Conservation (phyloP, 202 grass and related monocot species). For the Elaeis oleifera region DNA sequence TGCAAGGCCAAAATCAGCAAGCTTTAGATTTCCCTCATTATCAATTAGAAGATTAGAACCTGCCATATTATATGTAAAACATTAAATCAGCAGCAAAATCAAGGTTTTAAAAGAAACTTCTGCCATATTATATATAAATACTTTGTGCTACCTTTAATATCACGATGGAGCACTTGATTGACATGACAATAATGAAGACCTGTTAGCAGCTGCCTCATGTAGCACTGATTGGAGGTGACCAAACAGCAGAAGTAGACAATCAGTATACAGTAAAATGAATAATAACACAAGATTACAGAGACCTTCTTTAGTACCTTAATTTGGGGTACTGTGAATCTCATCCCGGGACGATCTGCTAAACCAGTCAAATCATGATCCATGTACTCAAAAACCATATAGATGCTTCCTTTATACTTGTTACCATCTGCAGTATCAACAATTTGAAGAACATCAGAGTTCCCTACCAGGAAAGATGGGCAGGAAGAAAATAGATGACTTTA, state of each 20-base stretch:
- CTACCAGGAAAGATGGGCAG: not conserved
- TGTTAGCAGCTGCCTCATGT: constrained; percentile 85
- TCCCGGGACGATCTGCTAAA: constrained; percentile 67
- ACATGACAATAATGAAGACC: constrained; percentile 86
- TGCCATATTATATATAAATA: not conserved
- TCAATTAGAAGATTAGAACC: constrained; percentile 94
- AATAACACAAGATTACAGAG: not conserved
- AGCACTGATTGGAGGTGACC: constrained; percentile 50
- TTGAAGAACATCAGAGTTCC: not conserved
- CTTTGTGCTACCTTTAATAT: constrained; percentile 57
- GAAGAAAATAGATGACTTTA: not conserved
- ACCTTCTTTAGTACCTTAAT: constrained; percentile 62
- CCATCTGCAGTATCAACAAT: constrained; percentile 44
- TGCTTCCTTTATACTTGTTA: constrained; percentile 86
- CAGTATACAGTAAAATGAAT: not conserved
- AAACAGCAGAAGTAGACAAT: constrained; percentile 12
- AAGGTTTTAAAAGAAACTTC: not conserved
- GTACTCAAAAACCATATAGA: constrained; percentile 97
- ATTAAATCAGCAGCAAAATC: constrained; percentile 2
- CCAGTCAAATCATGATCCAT: constrained; percentile 98
- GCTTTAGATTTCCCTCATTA: constrained; percentile 87
- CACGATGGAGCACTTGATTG: constrained; percentile 93
- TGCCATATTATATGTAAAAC: constrained; percentile 24
- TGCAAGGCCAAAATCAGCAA: constrained; percentile 93
- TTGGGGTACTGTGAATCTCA: constrained; percentile 80